Evolutionary conservation across 2,329 filamentous ascomycete genomes (phyloP).

Genomic region (Lachnellula cervina): DNA sequence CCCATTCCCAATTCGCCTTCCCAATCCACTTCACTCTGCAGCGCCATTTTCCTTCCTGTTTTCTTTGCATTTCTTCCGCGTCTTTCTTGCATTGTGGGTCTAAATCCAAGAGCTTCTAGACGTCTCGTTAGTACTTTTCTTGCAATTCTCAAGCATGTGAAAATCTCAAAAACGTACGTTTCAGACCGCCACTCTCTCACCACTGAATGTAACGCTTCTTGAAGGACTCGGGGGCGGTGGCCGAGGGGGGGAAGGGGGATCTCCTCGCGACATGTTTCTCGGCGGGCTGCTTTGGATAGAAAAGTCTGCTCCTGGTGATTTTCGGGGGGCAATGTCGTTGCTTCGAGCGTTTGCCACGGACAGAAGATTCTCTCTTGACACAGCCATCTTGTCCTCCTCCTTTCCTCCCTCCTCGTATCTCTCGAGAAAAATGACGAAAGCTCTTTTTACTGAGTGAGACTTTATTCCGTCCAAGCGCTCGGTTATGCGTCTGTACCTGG

Average conservation of each 20-base stretch:
- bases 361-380: constrained; percentile 5
- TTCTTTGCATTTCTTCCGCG: not conserved
- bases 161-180: constrained; percentile 6
- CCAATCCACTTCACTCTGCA: not conserved
- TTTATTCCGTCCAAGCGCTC: not conserved
- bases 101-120: not conserved
- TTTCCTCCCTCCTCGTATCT: not conserved
- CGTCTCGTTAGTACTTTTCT: not conserved
- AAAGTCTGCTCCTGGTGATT: not conserved
- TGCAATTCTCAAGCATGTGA: not conserved
- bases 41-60: not conserved
- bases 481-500: not conserved
- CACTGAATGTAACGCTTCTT: constrained; percentile 4
- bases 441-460: not conserved
- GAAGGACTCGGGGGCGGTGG: constrained; percentile 37
- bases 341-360: not conserved
- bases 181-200: constrained; percentile 3
- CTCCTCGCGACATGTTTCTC: constrained; percentile 32
- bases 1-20: not conserved
- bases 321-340: not conserved
- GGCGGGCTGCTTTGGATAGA: not conserved
- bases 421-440: not conserved
- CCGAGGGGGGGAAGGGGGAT: constrained; percentile 37
- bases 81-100: not conserved
- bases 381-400: constrained; percentile 1